Evolutionary conservation across 2,329 filamentous ascomycete species (phyloP).

Genomic region (Aspergillus flavus): DNA sequence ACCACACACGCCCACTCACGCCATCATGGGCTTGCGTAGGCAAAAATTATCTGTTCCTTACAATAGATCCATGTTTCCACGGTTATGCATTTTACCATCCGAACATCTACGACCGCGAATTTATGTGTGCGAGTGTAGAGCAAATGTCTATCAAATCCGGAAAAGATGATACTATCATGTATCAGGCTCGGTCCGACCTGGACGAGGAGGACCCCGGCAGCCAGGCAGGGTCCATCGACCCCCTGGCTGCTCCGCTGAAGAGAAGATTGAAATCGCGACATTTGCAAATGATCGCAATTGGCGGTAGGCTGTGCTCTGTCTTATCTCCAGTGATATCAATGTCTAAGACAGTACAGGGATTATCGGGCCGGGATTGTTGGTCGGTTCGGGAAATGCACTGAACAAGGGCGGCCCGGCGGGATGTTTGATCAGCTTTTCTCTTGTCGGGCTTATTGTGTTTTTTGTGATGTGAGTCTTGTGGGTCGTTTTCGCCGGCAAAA

Average conservation of each 20-base stretch:
- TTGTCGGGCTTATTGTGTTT: slow-evolving; percentile 70
- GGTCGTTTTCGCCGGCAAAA: slow-evolving; percentile 30
- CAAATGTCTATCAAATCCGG: slow-evolving; percentile 4
- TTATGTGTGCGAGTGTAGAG: background rate
- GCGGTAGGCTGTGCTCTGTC: slow-evolving; percentile 47
- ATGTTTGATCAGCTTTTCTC: slow-evolving; percentile 70
- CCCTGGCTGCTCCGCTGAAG: slow-evolving; percentile 31
- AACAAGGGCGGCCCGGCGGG: slow-evolving; percentile 70
- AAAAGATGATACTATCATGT: slow-evolving; percentile 17
- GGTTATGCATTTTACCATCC: background rate
- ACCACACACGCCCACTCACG: slow-evolving; percentile 5
- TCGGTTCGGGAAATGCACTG: slow-evolving; percentile 71
- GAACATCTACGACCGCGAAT: background rate
- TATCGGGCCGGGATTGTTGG: slow-evolving; percentile 70
- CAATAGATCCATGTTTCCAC: background rate
- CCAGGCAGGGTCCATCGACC: slow-evolving; percentile 17
- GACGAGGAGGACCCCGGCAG: slow-evolving; percentile 1
- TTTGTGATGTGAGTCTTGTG: slow-evolving; percentile 38
- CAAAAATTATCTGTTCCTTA: slow-evolving; percentile 2
- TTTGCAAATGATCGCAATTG: slow-evolving; percentile 66
- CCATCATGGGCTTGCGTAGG: slow-evolving; percentile 3
- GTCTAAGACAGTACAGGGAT: slow-evolving; percentile 51
- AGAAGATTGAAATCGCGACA: slow-evolving; percentile 60
- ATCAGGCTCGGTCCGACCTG: background rate
- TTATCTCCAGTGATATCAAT: background rate